These are phyloP conservation scores for Pythium sukuiense DNA, from an alignment of 352 stramenopile genomes.

Conservation along the genomic window DNA sequence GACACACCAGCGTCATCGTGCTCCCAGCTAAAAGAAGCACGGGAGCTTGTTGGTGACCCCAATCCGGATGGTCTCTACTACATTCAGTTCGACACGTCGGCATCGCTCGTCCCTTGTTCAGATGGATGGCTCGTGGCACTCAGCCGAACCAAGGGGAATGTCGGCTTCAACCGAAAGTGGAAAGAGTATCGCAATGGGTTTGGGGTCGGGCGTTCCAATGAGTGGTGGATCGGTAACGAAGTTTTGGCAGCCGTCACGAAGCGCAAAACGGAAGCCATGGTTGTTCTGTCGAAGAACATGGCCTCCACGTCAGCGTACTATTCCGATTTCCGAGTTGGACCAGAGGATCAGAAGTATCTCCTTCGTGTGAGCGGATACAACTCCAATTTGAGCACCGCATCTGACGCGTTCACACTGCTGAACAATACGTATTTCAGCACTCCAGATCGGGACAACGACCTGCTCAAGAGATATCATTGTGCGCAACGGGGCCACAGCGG, in stretches of 20 bases:
- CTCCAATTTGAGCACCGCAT: constrained; percentile 33
- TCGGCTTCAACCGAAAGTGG: constrained; percentile 65
- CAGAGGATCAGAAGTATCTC: constrained; percentile 47
- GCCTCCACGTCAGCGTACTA: constrained; percentile 45
- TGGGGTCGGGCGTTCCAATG: constrained; percentile 38
- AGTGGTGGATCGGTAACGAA: constrained; percentile 68
- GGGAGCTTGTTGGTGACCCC: constrained; percentile 34
- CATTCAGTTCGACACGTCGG: constrained; percentile 39
- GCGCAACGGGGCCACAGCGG: constrained; percentile 45
- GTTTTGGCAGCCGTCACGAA: constrained; percentile 39
- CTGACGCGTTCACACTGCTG: constrained; percentile 42
- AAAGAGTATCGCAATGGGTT: constrained; percentile 60
- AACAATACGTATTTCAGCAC: constrained; percentile 67
- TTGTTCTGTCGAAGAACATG: constrained; percentile 54
- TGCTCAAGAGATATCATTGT: constrained; percentile 43
- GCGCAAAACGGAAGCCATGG: constrained; percentile 39
- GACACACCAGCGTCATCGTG: constrained; percentile 48
- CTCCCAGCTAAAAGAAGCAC: constrained; percentile 44
- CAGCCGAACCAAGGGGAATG: constrained; percentile 40
- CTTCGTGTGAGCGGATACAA: constrained; percentile 44
- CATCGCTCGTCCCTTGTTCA: constrained; percentile 42
- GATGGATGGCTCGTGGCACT: constrained; percentile 64
- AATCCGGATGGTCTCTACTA: constrained; percentile 63
- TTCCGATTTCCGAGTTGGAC: constrained; percentile 43
- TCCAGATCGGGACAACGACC: constrained; percentile 55